phyloP scores from a whole-genome alignment of 140 eudicot genomes.

The Oenanthe javanica region DNA sequence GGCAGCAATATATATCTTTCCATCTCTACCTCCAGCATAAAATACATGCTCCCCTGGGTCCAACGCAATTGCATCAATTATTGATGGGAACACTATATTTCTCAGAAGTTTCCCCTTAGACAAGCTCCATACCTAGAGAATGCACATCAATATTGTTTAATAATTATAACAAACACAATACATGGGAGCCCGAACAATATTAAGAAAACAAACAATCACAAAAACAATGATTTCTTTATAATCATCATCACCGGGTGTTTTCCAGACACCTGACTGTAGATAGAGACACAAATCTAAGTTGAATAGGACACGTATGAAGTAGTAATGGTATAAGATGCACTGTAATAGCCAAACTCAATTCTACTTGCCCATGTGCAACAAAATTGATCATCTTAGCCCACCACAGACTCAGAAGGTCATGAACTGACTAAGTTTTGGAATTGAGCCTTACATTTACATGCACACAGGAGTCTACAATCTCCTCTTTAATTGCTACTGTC shows the following conservation, averaged over 20 bases:
- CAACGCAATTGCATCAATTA: conserved; percentile 74
- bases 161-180: neutral
- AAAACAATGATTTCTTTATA: neutral
- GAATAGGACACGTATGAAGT: neutral
- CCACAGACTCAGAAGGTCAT: neutral
- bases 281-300: neutral
- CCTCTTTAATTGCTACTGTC: neutral
- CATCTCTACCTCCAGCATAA: conserved; percentile 95
- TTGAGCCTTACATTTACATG: neutral
- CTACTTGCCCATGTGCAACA: neutral
- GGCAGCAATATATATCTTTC: conserved; percentile 79
- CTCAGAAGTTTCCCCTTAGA: conserved; percentile 61
- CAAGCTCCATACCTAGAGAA: conserved; percentile 70
- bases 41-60: conserved; percentile 85
- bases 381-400: neutral
- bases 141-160: neutral
- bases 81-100: conserved; percentile 68
- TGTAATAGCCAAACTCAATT: neutral
- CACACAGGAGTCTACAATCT: neutral
- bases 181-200: neutral
- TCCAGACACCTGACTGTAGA: neutral
- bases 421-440: neutral
- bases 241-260: neutral
- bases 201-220: neutral
- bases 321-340: neutral